Base-by-base conservation (phyloP, 1,284 basidiomycete genomes). In the Laetiporus sulphureus region DNA sequence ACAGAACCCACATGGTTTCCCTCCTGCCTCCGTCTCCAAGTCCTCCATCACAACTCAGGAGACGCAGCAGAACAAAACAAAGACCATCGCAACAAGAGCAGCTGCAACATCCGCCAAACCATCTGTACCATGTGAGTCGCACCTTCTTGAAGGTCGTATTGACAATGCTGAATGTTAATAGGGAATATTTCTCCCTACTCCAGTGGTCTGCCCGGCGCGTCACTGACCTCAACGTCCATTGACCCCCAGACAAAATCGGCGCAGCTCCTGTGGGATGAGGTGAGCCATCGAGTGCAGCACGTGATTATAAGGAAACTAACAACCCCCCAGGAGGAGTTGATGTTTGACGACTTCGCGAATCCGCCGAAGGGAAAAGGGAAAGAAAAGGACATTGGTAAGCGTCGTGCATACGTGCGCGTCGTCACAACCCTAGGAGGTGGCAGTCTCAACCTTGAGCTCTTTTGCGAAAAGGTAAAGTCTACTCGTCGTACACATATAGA, bases 131-230 rank as follows among this genome's bases (percentile, higher is more conserved):
- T 89, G 86, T 86, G 58, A 45, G 79, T 56, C 10, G 31, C 18
- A 6, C 10, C 11, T 4, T 42, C 24, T n/a, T n/a, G n/a, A n/a
- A n/a, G n/a, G n/a, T 4, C 12, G 13, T 22, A 13, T 33, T 29
- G 37, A 16, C 25, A 42, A 31, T 38, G 12, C 30, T 36, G 36
- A 32, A 33, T 27, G 12, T 35, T 23, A 25, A 39, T 53, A 87
- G 91, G 93, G 80, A 96, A 97, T 58, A 75, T 89, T 3, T 91
- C 91, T 3, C 89, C 91, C 4, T 92, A 89, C 58, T 92, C 91
- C 0, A 92, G 76, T 24, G 94, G 94, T n/a, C 71, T 85, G 34
- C 78, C 91, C 1, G 93, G 94, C 21, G 95, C 95, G 2, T 91
- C 91, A 2, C 68, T 99, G 36, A 99, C 96, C 0, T 93, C 90